A percentile compares a stretch with the other conserved stretches of the same genome.
Conservation (phyloP, 2,329 filamentous ascomycete species). For the Dactylellina cionopaga region DNA sequence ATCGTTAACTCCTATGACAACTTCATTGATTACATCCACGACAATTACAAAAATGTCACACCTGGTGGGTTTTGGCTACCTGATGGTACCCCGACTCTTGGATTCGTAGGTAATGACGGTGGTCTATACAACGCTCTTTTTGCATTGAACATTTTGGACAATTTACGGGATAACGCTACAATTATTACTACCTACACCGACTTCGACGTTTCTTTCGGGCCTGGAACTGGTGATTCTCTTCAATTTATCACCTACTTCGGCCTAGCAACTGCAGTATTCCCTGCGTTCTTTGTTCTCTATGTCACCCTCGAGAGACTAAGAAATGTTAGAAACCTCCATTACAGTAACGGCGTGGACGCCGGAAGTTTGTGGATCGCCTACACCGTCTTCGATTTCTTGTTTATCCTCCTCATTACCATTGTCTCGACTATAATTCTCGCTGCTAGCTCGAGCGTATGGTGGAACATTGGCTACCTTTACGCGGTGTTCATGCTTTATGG, state of each 20-base stretch:
- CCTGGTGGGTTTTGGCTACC: slow-evolving; percentile 85
- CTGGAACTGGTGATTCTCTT: slow-evolving; percentile 73
- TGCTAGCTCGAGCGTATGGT: slow-evolving; percentile 74
- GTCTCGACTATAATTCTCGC: slow-evolving; percentile 71
- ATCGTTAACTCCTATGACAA: slow-evolving; percentile 72
- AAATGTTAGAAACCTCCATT: slow-evolving; percentile 84
- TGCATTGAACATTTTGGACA: slow-evolving; percentile 72
- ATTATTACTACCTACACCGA: slow-evolving; percentile 77
- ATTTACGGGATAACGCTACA: slow-evolving; percentile 72
- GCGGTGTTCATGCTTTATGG: slow-evolving; percentile 83
- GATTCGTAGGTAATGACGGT: slow-evolving; percentile 74
- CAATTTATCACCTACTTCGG: slow-evolving; percentile 85
- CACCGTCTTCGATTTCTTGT: slow-evolving; percentile 78
- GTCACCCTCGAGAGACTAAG: slow-evolving; percentile 83
- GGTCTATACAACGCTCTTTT: slow-evolving; percentile 69
- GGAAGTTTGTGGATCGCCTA: slow-evolving; percentile 88
- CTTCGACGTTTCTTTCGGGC: slow-evolving; percentile 79
- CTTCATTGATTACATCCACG: slow-evolving; percentile 73
- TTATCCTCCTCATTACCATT: slow-evolving; percentile 67
- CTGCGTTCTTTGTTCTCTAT: slow-evolving; percentile 88
- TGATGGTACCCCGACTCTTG: slow-evolving; percentile 71
- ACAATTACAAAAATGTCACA: slow-evolving; percentile 73
- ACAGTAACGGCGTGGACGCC: slow-evolving; percentile 87
- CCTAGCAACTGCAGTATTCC: slow-evolving; percentile 79
- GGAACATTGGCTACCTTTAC: slow-evolving; percentile 82